Evolutionary conservation across 805 yeast species (phyloP).

Genomic region (Kodamaea restingae): DNA sequence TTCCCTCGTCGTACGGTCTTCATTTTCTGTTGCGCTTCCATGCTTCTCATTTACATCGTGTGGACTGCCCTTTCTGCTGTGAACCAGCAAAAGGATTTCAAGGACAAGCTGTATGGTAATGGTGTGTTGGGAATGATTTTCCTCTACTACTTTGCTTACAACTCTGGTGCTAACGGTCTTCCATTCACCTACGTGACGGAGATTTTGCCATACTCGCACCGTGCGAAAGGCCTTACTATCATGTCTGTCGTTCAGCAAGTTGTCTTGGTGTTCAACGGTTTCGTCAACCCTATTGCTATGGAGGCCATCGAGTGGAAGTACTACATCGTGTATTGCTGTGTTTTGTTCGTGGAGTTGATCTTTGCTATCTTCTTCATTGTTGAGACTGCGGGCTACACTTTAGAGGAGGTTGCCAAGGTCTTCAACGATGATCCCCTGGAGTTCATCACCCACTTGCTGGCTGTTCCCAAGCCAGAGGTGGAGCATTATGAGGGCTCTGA

Average conservation of each 20-base stretch:
- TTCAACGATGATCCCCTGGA: constrained; percentile 33
- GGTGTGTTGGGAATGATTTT: constrained; percentile 52
- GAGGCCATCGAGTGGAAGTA: constrained; percentile 41
- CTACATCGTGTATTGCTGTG: constrained; percentile 38
- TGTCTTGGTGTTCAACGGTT: constrained; percentile 21
- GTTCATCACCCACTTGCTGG: constrained; percentile 5
- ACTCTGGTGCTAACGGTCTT: constrained; percentile 42
- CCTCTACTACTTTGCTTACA: constrained; percentile 41
- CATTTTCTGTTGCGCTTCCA: constrained; percentile 29
- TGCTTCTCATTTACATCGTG: constrained; percentile 36
- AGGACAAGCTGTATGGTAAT: constrained; percentile 36
- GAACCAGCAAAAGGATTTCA: constrained; percentile 38
- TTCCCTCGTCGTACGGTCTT: constrained; percentile 37
- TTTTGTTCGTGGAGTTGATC: constrained; percentile 25
- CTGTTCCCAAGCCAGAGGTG: no score
- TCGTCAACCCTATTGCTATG: constrained; percentile 33
- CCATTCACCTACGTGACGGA: constrained; percentile 46
- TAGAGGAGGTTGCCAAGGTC: constrained; percentile 42
- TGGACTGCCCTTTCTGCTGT: constrained; percentile 46
- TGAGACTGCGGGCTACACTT: constrained; percentile 41
- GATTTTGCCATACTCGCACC: constrained; percentile 32
- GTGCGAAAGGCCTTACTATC: constrained; percentile 41
- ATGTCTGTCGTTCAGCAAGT: constrained; percentile 19
- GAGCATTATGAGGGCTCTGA: not conserved
- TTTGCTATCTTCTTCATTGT: constrained; percentile 33